Conservation (phyloP, 2,329 filamentous ascomycete species). For the Aspergillus brasiliensis region DNA sequence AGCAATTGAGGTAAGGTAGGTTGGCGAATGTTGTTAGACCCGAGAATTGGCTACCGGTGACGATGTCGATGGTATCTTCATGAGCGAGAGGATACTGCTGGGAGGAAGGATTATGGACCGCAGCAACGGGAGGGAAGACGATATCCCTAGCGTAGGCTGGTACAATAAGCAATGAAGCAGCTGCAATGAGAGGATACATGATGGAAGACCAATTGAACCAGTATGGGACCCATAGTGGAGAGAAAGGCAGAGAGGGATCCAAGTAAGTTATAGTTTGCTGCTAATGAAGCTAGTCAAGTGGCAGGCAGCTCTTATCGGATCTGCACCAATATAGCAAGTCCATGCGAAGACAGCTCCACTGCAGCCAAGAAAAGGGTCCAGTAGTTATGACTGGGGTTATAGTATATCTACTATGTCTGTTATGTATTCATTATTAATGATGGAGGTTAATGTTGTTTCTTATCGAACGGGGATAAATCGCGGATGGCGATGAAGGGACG, state of each 20-base stretch:
- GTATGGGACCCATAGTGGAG: neutral
- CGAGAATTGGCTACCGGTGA: conserved; percentile 47
- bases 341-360: conserved; percentile 1
- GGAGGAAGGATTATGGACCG: conserved; percentile 17
- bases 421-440: neutral
- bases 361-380: neutral
- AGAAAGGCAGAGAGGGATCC: neutral
- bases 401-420: too few relatives aligned
- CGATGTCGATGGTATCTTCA: conserved; percentile 44
- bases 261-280: neutral
- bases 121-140: conserved; percentile 31
- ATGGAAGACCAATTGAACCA: neutral
- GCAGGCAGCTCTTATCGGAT: neutral
- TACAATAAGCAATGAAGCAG: neutral
- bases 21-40: conserved; percentile 37
- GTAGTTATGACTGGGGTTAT: neutral
- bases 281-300: too few relatives aligned
- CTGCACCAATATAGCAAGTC: conserved; percentile 8
- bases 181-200: neutral
- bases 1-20: conserved; percentile 36
- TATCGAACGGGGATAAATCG: too few relatives aligned
- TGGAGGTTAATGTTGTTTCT: neutral
- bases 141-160: conserved; percentile 24
- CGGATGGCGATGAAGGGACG: too few relatives aligned
- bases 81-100: conserved; percentile 18